Evolutionary conservation across 805 yeast species (phyloP), one percentile per base, ranked within the genome.

Genomic region (Wickerhamiella slavikovae): DNA sequence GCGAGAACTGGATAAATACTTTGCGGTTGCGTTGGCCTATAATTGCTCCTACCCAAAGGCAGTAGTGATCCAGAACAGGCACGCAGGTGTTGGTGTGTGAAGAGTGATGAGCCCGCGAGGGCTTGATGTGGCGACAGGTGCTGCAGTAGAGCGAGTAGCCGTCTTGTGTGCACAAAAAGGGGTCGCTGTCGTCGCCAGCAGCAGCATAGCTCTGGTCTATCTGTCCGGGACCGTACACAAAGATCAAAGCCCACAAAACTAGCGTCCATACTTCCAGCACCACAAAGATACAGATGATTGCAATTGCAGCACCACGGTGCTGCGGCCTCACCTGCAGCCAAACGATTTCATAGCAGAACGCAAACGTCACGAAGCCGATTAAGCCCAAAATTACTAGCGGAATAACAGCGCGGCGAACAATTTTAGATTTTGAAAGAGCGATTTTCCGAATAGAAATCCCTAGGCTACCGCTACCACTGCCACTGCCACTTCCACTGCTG

Each of bases 141-240:
- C 73, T 51, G 43, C 93, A 80, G 70, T 77, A 83, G 17, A 57
- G 55, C 0, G 93, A 91, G 38, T 62, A 67, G 0, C 96, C 95
- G 33, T 64, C 58, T 7, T 52, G 54, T 45, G 76, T 82, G 46
- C 92, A 76, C 12, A 61, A 44, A 44, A 79, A 83, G 15, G 46
- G 39, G 4, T 32, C 44, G 20, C 34, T 34, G 5, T 28, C 34
- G 7, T 31, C 28, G 8, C 12, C 18, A 1, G 28, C 18, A 2
- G 11, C 17, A 5, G 32, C 5, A 30, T 43, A 43, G 3, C 17
- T 13, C 4, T 24, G 23, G 15, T 32, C 28, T 14, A 62, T 60
- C 1, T 54, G 41, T 0, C 89, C 89, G 0, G 83, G 77, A 0
- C 83, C 85, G n/a, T 42, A 31, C 0, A 43, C 10, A 12, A 58